These are phyloP conservation scores for Gymnopilus dilepis DNA, from an alignment of 768 basidiomycete species.

Conservation along the genomic window DNA sequence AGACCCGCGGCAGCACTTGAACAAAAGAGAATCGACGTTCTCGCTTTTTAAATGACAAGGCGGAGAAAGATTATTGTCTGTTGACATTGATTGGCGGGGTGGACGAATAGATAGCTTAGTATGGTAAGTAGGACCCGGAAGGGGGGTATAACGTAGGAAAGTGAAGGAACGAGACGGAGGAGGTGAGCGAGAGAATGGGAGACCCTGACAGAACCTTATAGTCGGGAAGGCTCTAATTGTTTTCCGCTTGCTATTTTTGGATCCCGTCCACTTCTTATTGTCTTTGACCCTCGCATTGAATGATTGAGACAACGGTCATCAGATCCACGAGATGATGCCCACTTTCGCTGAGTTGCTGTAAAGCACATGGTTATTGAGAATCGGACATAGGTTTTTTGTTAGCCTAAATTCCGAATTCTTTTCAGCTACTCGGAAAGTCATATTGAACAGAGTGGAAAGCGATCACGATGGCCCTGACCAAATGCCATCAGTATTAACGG, in stretches of 20 bases:
- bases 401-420: not conserved
- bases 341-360: constrained; percentile 2
- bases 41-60: constrained; percentile 35
- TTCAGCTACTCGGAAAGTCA: not conserved
- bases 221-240: constrained; percentile 42
- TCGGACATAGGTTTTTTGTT: not conserved
- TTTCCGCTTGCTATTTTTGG: constrained; percentile 34
- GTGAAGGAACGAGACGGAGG: constrained; percentile 14
- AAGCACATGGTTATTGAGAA: not conserved
- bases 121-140: constrained; percentile 38
- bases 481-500: not conserved
- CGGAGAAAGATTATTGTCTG: constrained; percentile 20
- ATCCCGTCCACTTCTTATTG: constrained; percentile 41
- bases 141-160: not conserved
- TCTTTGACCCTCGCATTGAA: constrained; percentile 36
- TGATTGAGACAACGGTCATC: constrained; percentile 19
- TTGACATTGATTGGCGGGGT: constrained; percentile 33
- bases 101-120: constrained; percentile 30
- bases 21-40: constrained; percentile 32
- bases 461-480: not conserved
- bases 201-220: constrained; percentile 25
- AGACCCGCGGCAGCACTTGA: constrained; percentile 47
- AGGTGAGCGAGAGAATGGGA: constrained; percentile 11
- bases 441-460: not conserved
- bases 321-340: constrained; percentile 8